phyloP scores from a whole-genome alignment of 306 rosid genomes.

The Begonia loranthoides region DNA sequence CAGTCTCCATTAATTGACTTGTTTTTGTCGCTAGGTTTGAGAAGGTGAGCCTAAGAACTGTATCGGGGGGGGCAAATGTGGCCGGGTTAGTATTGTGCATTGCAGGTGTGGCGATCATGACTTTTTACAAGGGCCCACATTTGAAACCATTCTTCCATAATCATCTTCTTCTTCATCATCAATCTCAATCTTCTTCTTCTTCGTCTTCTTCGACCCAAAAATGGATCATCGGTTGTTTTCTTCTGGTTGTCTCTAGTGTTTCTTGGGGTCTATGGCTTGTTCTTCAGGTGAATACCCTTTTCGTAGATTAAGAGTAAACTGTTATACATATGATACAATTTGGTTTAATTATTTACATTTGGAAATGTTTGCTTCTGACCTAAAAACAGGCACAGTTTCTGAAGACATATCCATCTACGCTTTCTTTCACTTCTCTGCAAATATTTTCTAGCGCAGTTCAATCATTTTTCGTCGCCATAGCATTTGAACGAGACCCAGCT shows the following conservation, averaged over 20 bases:
- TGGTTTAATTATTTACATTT: too few species aligned
- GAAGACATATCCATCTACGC: slow-evolving; percentile 60
- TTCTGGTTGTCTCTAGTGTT: slow-evolving; percentile 19
- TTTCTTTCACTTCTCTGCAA: slow-evolving; percentile 60
- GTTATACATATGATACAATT: too few species aligned
- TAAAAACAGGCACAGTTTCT: slow-evolving; percentile 34
- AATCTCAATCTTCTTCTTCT: slow-evolving; percentile 9
- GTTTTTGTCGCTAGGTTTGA: slow-evolving; percentile 25
- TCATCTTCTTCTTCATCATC: slow-evolving; percentile 9
- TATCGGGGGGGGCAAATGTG: slow-evolving; percentile 35
- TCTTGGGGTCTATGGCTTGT: slow-evolving; percentile 43
- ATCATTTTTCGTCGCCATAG: slow-evolving; percentile 46
- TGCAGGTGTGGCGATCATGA: slow-evolving; percentile 35
- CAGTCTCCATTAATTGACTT: too few species aligned
- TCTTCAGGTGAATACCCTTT: slow-evolving; percentile 23
- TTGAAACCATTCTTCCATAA: slow-evolving; percentile 15
- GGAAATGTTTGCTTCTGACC: too few species aligned
- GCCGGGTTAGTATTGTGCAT: slow-evolving; percentile 32
- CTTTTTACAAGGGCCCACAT: slow-evolving; percentile 48
- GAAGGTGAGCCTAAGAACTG: slow-evolving; percentile 30
- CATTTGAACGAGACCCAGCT: slow-evolving; percentile 44
- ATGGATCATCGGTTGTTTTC: slow-evolving; percentile 47
- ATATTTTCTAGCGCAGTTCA: slow-evolving; percentile 54
- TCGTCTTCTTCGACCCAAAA: slow-evolving; percentile 9
- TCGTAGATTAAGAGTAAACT: too few species aligned